These are phyloP conservation scores for Candida tammaniensis DNA, from an alignment of 805 yeast species.

Conservation along the genomic window DNA sequence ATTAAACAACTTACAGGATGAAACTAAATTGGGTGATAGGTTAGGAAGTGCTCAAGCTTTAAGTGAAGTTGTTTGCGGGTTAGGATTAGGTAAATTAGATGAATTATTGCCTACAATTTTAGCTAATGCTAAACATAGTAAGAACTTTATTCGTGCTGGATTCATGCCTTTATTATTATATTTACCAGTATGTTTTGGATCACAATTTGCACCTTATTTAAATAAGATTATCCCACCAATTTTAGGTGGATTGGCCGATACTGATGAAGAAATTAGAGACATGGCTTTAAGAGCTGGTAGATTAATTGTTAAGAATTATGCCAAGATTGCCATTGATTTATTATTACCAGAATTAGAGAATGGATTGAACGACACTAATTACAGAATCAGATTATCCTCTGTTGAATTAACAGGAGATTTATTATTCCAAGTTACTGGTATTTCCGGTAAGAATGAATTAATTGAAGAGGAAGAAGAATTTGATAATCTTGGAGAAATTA, in stretches of 20 bases:
- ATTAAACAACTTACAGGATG: slow-evolving; percentile 73
- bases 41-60: slow-evolving; percentile 97
- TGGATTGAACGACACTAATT: slow-evolving; percentile 78
- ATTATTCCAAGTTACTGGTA: slow-evolving; percentile 90
- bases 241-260: slow-evolving; percentile 86
- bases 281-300: slow-evolving; percentile 91
- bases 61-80: slow-evolving; percentile 89
- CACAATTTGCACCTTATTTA: slow-evolving; percentile 86
- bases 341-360: slow-evolving; percentile 89
- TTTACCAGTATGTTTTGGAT: slow-evolving; percentile 92
- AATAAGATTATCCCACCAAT: slow-evolving; percentile 87
- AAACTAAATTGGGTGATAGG: slow-evolving; percentile 79
- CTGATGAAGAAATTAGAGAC: slow-evolving; percentile 81
- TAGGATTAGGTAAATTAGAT: slow-evolving; percentile 84
- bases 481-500: slow-evolving; percentile 46
- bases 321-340: slow-evolving; percentile 87
- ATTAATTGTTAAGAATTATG: slow-evolving; percentile 85
- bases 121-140: slow-evolving; percentile 63
- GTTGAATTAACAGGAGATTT: slow-evolving; percentile 95
- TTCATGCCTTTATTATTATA: slow-evolving; percentile 86
- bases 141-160: slow-evolving; percentile 80
- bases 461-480: slow-evolving; percentile 49
- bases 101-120: slow-evolving; percentile 82
- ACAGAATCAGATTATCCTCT: slow-evolving; percentile 88
- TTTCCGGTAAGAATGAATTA: slow-evolving; percentile 72